A percentile compares a stretch with the other conserved stretches of the same genome.
Evolutionary conservation across 371 early-diverging fungal genomes (phyloP).

Genomic region (Circinella minor): DNA sequence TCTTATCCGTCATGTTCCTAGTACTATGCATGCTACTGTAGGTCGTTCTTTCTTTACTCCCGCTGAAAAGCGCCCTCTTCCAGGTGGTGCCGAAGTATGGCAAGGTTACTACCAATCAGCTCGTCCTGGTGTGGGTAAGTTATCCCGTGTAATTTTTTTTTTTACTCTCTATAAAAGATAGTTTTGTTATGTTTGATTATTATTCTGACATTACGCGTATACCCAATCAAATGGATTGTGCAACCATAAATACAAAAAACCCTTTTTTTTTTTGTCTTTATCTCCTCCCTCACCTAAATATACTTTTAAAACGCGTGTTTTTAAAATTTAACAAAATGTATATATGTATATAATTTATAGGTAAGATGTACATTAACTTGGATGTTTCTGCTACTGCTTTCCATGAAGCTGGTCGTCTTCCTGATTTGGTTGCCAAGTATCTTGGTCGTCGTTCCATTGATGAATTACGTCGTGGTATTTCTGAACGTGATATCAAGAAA

Average conservation of each 20-base stretch:
- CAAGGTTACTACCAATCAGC: constrained; percentile 90
- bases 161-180: neutral
- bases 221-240: neutral
- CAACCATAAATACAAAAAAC: neutral
- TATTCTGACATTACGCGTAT: neutral
- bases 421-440: constrained; percentile 64
- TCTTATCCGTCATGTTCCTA: constrained; percentile 77
- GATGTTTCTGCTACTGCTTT: constrained; percentile 89
- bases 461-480: constrained; percentile 68
- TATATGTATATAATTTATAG: constrained; percentile 26
- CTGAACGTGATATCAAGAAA: constrained; percentile 61
- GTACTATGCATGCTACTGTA: constrained; percentile 69
- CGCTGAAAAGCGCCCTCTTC: constrained; percentile 56
- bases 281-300: no score
- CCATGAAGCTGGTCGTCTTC: constrained; percentile 72
- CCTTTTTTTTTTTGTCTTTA: no score
- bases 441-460: constrained; percentile 60
- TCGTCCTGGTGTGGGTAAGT: constrained; percentile 69
- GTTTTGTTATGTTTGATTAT: neutral
- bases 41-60: constrained; percentile 89
- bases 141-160: neutral
- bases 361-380: constrained; percentile 74
- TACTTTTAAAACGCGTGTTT: neutral
- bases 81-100: constrained; percentile 89
- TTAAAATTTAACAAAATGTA: neutral